A percentile compares a stretch with the other conserved stretches of the same genome.
These are phyloP conservation scores for Aspergillus felis DNA, from an alignment of 2,329 filamentous ascomycete genomes.

Conservation along the genomic window DNA sequence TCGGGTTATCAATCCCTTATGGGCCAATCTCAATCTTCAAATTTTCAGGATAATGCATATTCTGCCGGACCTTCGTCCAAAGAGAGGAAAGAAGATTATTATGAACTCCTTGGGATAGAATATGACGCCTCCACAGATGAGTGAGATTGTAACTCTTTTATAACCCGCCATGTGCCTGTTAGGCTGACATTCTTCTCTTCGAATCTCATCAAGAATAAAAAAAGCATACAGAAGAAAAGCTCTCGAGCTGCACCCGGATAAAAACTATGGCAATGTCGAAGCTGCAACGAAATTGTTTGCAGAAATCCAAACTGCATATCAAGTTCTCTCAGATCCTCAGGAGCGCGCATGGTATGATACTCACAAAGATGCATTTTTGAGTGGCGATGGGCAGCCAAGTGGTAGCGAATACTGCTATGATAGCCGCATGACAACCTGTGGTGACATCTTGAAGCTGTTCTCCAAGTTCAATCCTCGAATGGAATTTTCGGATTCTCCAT, in stretches of 20 bases:
- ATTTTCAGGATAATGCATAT: constrained; percentile 17
- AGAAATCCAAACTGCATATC: constrained; percentile 88
- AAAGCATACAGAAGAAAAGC: constrained; percentile 89
- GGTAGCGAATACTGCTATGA: constrained; percentile 61
- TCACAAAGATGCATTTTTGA: constrained; percentile 79
- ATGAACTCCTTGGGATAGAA: constrained; percentile 74
- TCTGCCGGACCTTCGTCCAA: constrained; percentile 16
- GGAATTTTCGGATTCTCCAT: constrained; percentile 73
- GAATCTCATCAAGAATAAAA: constrained; percentile 62
- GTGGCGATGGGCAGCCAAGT: constrained; percentile 50
- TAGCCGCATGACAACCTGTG: constrained; percentile 70
- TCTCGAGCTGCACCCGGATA: constrained; percentile 89
- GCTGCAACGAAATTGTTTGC: constrained; percentile 81
- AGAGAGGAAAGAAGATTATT: constrained; percentile 47
- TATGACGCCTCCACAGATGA: constrained; percentile 75
- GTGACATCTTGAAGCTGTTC: constrained; percentile 74
- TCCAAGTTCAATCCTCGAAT: constrained; percentile 74
- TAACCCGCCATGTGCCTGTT: neutral
- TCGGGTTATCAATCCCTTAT: constrained; percentile 20
- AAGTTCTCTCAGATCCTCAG: constrained; percentile 92
- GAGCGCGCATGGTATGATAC: constrained; percentile 98
- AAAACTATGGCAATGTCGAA: constrained; percentile 83
- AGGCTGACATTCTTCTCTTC: neutral
- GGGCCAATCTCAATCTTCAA: constrained; percentile 44
- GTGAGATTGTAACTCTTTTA: constrained; percentile 23